Conservation (phyloP, 2,329 filamentous ascomycete genomes). For the Verticillium klebahnii region DNA sequence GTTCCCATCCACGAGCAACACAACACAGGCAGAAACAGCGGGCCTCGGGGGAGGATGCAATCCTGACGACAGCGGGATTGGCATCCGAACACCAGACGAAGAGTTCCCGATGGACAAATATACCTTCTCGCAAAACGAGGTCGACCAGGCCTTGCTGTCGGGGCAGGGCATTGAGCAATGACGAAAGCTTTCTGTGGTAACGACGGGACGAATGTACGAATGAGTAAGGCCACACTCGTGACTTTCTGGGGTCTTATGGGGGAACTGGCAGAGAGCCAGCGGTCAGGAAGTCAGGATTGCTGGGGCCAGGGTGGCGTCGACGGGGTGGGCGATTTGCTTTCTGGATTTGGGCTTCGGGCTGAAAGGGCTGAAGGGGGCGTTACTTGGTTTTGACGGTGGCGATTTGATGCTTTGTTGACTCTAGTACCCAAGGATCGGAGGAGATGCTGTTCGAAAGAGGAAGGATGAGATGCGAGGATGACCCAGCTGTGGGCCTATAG, state of each 20-base stretch:
- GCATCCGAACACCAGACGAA: slow-evolving; percentile 63
- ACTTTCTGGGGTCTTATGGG: background rate
- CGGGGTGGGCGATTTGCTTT: background rate
- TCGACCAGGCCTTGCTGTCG: slow-evolving; percentile 25
- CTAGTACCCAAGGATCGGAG: background rate
- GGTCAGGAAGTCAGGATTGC: slow-evolving; percentile 1
- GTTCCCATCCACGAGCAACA: slow-evolving; percentile 39
- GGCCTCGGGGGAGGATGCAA: slow-evolving; percentile 36
- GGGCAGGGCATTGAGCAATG: slow-evolving; percentile 22
- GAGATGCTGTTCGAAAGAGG: background rate
- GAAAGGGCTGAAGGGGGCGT: background rate
- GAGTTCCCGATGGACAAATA: slow-evolving; percentile 60
- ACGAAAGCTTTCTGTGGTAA: slow-evolving; percentile 4
- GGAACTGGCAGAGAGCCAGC: slow-evolving; percentile 4
- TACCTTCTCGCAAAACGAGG: slow-evolving; percentile 34
- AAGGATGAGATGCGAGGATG: background rate
- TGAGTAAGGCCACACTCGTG: slow-evolving; percentile 6
- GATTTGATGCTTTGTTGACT: background rate
- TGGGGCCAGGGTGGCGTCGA: background rate
- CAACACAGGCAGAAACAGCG: slow-evolving; percentile 36
- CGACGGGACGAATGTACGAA: slow-evolving; percentile 16
- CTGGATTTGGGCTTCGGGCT: background rate
- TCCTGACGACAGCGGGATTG: slow-evolving; percentile 69
- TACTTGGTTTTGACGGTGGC: background rate
- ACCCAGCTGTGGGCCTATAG: background rate